Base-by-base conservation (phyloP, 148 eudicot genomes). In the Vaccinium corymbosum region DNA sequence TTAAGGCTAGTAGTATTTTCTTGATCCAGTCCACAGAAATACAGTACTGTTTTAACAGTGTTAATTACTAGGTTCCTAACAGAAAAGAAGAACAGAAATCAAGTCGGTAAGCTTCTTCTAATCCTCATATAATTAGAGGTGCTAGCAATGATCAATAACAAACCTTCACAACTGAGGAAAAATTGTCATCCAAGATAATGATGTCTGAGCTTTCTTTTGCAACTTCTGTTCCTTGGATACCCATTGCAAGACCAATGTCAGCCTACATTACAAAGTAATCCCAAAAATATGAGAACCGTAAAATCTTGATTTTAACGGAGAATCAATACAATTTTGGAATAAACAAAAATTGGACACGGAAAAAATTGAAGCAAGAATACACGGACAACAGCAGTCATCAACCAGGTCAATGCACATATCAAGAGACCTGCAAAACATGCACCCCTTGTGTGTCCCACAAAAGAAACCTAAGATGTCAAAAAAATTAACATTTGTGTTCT, bases 161-260 rank as follows among this genome's bases (percentile, higher is more conserved):
- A 83, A 95, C 99, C 99, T 94, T 96, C 22, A 96, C 99, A 35
- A 96, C 98, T 73, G 99, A 93, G 85, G 97, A 89, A 92, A 96
- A 96, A 87, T 94, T 94, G 86, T 96, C 99, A 85, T 96, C 99
- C 90, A 96, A 85, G 86, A 96, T 96, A 68, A 94, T 93, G 87
- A 96, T 94, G 87, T 96, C 98, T 10, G 98, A 92, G 88, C 99
- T 96, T 86, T 96, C 99, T 87, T 96, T 96, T 19, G 99, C 98
- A 83, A 96, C 99, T 88, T 96, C 97, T 51, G 99, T 96, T 85
- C 99, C 99, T 84, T 88, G 88, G 84, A 96, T 96, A 70, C 99
- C 98, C 99, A 96, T 96, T n/a, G 99, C 93, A 85, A 96, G 97
- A 89, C 98, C 99, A 87, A 96, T 94, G 83, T 96, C 98, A 85